phyloP scores from a whole-genome alignment of 1,284 basidiomycete genomes.

The Mycena citricolor region DNA sequence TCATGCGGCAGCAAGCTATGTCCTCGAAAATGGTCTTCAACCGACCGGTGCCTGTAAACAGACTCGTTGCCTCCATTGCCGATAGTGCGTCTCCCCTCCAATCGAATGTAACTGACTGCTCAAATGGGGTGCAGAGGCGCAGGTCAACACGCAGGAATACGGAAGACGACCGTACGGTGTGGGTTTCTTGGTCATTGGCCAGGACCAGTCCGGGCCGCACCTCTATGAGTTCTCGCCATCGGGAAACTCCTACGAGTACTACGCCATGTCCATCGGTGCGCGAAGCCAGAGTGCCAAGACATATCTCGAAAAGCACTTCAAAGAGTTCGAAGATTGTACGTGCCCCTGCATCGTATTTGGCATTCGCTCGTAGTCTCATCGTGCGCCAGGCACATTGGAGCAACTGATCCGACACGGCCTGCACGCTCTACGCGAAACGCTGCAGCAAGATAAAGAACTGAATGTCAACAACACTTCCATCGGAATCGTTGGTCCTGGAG shows the following conservation, averaged over 20 bases:
- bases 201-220: conserved; percentile 94
- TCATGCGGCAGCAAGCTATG: conserved; percentile 99
- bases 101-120: background rate
- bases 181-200: conserved; percentile 96
- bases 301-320: conserved; percentile 93
- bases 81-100: conserved; percentile 67
- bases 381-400: conserved; percentile 67
- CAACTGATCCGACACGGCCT: conserved; percentile 90
- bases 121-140: conserved; percentile 71
- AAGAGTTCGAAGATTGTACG: conserved; percentile 83
- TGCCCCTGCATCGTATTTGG: conserved; percentile 21
- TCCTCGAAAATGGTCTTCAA: conserved; percentile 93
- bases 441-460: conserved; percentile 96
- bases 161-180: conserved; percentile 98
- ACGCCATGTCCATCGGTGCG: conserved; percentile 97
- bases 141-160: conserved; percentile 99
- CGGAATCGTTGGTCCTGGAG: conserved; percentile 80
- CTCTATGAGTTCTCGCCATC: conserved; percentile 98
- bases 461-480: conserved; percentile 91
- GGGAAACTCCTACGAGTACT: conserved; percentile 97
- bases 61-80: conserved; percentile 91
- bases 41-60: conserved; percentile 90
- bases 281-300: conserved; percentile 98
- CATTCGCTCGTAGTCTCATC: conserved; percentile 1
- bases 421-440: conserved; percentile 89